phyloP scores from a whole-genome alignment of 495 filamentous ascomycete species.

The Patellaria atrata region DNA sequence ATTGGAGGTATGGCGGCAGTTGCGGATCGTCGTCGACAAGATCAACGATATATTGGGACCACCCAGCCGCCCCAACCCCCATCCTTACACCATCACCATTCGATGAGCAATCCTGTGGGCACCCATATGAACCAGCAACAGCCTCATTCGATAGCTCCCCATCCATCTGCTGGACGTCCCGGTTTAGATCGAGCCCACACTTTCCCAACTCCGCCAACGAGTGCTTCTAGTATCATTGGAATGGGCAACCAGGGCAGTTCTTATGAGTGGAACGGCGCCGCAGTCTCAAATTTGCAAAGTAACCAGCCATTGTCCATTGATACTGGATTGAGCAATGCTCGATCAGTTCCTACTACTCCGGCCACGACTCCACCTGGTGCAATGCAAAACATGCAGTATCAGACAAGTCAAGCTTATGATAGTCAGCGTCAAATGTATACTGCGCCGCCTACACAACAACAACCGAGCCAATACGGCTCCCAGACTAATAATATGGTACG shows the following conservation, averaged over 20 bases:
- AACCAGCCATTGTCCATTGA: conserved; percentile 74
- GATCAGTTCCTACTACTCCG: conserved; percentile 87
- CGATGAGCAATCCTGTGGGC: conserved; percentile 54
- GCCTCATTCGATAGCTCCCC: conserved; percentile 61
- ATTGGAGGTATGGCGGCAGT: conserved; percentile 63
- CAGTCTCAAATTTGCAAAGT: conserved; percentile 50
- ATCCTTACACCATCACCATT: conserved; percentile 61
- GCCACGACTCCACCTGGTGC: conserved; percentile 82
- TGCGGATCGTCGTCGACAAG: conserved; percentile 52
- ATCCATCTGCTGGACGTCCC: conserved; percentile 52
- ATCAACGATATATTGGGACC: conserved; percentile 30
- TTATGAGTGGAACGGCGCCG: conserved; percentile 58
- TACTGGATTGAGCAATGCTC: conserved; percentile 60
- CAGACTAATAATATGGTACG: conserved; percentile 53
- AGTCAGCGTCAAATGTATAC: conserved; percentile 68
- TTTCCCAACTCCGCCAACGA: conserved; percentile 88
- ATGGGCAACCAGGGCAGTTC: conserved; percentile 61
- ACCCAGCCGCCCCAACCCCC: conserved; percentile 37
- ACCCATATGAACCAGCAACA: conserved; percentile 45
- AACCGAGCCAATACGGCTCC: conserved; percentile 51
- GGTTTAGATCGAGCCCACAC: conserved; percentile 69
- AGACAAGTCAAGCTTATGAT: conserved; percentile 59
- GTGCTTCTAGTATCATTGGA: conserved; percentile 77
- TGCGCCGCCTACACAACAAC: conserved; percentile 50
- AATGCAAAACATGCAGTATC: conserved; percentile 68